Evolutionary conservation across 2,329 filamentous ascomycete genomes (phyloP).

Genomic region (Fusarium succisae): DNA sequence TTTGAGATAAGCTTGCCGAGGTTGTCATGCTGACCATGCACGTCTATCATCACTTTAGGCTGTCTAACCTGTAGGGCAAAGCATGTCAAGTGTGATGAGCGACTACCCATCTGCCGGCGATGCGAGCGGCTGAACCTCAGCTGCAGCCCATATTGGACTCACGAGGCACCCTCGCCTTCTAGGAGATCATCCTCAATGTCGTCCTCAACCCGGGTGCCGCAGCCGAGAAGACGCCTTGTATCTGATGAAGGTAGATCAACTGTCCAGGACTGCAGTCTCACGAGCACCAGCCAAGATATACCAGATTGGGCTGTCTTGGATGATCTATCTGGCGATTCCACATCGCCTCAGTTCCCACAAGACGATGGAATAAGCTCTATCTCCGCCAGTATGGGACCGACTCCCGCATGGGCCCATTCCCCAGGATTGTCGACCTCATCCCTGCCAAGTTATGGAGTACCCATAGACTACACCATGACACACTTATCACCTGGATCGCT

Average conservation of each 20-base stretch:
- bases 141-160: neutral
- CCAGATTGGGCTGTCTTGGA: neutral
- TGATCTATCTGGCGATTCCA: neutral
- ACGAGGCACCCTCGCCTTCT: neutral
- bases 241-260: rapidly evolving
- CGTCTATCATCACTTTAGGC: neutral
- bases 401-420: neutral
- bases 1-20: neutral
- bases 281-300: neutral
- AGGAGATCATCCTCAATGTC: neutral
- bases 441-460: neutral
- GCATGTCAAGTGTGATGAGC: neutral
- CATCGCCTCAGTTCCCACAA: neutral
- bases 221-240: neutral
- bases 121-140: neutral
- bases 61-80: neutral
- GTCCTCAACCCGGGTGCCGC: neutral
- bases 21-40: neutral
- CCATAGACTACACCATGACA: neutral
- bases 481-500: neutral
- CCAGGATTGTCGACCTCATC: neutral
- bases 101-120: neutral
- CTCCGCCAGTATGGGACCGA: too few relatives aligned
- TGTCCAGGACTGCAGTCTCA: neutral
- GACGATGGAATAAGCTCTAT: too few relatives aligned